These are phyloP conservation scores for Neurospora hispaniola DNA, from an alignment of 495 filamentous ascomycete genomes.

Conservation along the genomic window DNA sequence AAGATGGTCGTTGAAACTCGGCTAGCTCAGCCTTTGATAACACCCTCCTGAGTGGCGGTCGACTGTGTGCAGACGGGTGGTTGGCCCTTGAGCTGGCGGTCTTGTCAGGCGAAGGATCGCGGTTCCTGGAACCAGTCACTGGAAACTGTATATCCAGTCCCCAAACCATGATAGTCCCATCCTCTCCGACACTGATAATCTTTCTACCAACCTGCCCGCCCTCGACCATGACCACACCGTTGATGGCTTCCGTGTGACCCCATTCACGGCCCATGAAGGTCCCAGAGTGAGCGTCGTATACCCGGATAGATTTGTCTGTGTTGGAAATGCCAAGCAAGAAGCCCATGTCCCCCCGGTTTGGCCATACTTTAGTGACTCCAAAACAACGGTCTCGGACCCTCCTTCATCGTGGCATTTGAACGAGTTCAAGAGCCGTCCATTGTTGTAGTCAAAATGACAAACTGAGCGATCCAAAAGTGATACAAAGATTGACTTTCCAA, in stretches of 20 bases:
- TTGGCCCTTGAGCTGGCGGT: constrained; percentile 36
- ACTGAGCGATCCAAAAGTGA: constrained; percentile 78
- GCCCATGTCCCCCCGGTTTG: constrained; percentile 27
- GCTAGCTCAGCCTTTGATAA: constrained; percentile 69
- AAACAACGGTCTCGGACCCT: constrained; percentile 67
- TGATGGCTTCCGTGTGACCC: constrained; percentile 88
- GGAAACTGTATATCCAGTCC: constrained; percentile 41
- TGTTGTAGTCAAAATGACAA: constrained; percentile 60
- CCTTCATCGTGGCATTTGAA: constrained; percentile 78
- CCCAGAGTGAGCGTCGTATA: constrained; percentile 74
- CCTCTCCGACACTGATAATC: constrained; percentile 66
- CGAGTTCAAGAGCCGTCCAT: constrained; percentile 55
- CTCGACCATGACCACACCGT: constrained; percentile 66
- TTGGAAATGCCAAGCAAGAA: constrained; percentile 76
- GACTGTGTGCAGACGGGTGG: constrained; percentile 12
- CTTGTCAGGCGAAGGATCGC: constrained; percentile 42
- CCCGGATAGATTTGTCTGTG: constrained; percentile 85
- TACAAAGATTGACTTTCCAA: constrained; percentile 54
- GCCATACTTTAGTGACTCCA: constrained; percentile 61
- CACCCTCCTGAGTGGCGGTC: constrained; percentile 59
- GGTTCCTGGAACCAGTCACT: constrained; percentile 18
- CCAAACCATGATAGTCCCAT: constrained; percentile 85
- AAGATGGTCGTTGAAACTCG: constrained; percentile 58
- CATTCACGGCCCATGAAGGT: constrained; percentile 75
- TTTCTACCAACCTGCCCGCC: constrained; percentile 38